A percentile compares a stretch with the other conserved stretches of the same genome.
These are phyloP conservation scores for Chaetomiaceae sp. DNA, from an alignment of 2,329 filamentous ascomycete species.

Conservation along the genomic window DNA sequence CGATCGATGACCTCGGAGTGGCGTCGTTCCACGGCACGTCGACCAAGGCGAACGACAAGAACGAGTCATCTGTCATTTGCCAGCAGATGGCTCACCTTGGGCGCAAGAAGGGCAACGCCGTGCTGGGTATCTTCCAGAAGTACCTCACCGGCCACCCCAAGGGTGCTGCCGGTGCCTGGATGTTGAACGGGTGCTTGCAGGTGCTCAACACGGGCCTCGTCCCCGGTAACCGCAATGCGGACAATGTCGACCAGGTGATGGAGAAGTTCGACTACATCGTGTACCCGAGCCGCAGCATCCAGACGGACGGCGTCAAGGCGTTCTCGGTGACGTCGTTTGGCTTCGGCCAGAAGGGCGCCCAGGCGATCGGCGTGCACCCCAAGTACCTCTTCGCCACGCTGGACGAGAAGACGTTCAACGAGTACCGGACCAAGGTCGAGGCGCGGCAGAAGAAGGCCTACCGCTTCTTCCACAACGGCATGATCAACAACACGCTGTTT, in stretches of 20 bases:
- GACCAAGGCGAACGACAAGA: conserved; percentile 98
- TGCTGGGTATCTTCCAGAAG: conserved; percentile 98
- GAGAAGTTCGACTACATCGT: conserved; percentile 98
- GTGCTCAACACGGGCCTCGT: conserved; percentile 91
- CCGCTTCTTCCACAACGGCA: conserved; percentile 95
- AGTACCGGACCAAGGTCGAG: conserved; percentile 84
- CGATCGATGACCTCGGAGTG: conserved; percentile 89
- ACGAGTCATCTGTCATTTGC: conserved; percentile 96
- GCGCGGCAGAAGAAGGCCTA: conserved; percentile 98
- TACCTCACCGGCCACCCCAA: conserved; percentile 98
- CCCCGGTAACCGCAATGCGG: conserved; percentile 94
- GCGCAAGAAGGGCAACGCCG: conserved; percentile 90
- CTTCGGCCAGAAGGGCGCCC: conserved; percentile 98
- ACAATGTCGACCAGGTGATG: conserved; percentile 95
- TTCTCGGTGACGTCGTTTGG: conserved; percentile 99
- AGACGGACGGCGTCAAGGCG: conserved; percentile 97
- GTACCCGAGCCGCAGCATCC: conserved; percentile 89
- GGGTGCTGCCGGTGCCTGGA: conserved; percentile 98
- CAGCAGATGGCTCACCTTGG: conserved; percentile 93
- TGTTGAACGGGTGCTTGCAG: conserved; percentile 98
- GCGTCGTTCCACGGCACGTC: conserved; percentile 99
- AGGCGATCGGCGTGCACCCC: conserved; percentile 94
- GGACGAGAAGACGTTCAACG: conserved; percentile 73
- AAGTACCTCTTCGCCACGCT: conserved; percentile 95
- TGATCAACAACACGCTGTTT: conserved; percentile 98